phyloP scores from a whole-genome alignment of 257 asterid species.

The Solanum etuberosum region DNA sequence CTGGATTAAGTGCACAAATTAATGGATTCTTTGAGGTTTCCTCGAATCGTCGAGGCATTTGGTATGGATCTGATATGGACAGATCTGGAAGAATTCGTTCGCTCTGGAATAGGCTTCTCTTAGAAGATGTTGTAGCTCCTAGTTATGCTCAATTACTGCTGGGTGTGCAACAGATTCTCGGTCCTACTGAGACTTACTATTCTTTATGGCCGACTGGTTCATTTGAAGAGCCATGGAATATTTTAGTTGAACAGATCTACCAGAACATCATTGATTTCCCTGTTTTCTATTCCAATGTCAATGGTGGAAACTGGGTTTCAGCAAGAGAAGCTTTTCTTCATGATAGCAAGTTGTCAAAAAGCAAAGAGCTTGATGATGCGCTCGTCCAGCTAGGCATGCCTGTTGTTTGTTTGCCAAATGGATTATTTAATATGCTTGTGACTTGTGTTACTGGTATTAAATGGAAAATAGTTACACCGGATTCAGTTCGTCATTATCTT shows the following conservation, averaged over 20 bases:
- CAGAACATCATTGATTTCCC: conserved; percentile 47
- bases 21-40: conserved; percentile 96
- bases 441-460: conserved; percentile 35
- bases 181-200: conserved; percentile 58
- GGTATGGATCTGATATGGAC: conserved; percentile 99
- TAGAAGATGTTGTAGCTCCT: conserved; percentile 89
- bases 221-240: conserved; percentile 89
- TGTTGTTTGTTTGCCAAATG: conserved; percentile 63
- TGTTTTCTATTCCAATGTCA: conserved; percentile 54
- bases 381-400: conserved; percentile 89
- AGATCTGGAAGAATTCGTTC: conserved; percentile 93
- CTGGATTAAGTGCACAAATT: conserved; percentile 72
- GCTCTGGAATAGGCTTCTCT: conserved; percentile 90
- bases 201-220: conserved; percentile 88
- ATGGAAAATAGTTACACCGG: conserved; percentile 71
- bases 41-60: conserved; percentile 95
- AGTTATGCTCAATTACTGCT: conserved; percentile 56
- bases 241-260: conserved; percentile 64
- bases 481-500: conserved; percentile 67
- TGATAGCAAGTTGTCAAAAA: conserved; percentile 41
- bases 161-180: conserved; percentile 39
- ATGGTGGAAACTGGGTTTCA: conserved; percentile 80
- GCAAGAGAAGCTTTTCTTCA: conserved; percentile 70
- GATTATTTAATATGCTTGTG: conserved; percentile 55
- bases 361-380: conserved; percentile 52